Conservation (phyloP, 371 early-diverging fungal species). For the Encephalitozoon intestinalis region DNA sequence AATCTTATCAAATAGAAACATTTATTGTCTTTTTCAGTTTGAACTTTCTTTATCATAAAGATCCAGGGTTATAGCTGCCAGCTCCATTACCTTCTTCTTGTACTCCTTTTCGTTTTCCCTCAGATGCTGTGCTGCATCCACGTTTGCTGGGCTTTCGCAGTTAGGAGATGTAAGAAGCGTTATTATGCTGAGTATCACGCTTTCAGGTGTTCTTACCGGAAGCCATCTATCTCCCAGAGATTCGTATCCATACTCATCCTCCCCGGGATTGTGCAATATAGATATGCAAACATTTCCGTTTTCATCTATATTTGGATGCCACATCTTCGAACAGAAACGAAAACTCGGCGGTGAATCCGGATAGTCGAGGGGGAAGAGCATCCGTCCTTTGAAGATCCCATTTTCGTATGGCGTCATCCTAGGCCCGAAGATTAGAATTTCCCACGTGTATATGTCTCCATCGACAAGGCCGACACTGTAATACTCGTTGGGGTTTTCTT, state of each 20-base stretch:
- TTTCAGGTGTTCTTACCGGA: conserved; percentile 70
- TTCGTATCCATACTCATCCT: conserved; percentile 82
- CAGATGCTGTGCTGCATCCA: conserved; percentile 61
- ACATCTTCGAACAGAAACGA: conserved; percentile 75
- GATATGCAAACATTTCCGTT: conserved; percentile 62
- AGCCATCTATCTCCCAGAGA: conserved; percentile 79
- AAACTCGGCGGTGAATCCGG: conserved; percentile 75
- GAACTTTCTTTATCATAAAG: not conserved
- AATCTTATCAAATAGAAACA: not conserved
- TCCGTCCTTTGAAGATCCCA: conserved; percentile 75
- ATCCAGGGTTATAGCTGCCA: conserved; percentile 68
- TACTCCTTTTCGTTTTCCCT: conserved; percentile 65
- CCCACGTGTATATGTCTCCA: conserved; percentile 70
- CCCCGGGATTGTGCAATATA: conserved; percentile 62
- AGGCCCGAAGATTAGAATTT: conserved; percentile 89
- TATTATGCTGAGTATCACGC: conserved; percentile 60
- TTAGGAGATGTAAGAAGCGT: conserved; percentile 62
- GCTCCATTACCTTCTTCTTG: conserved; percentile 67
- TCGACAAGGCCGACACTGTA: conserved; percentile 61
- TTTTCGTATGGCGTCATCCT: conserved; percentile 90
- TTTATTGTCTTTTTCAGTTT: not conserved
- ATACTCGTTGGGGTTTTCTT: conserved; percentile 51
- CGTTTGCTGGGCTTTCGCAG: conserved; percentile 62
- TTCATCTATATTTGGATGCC: conserved; percentile 80
- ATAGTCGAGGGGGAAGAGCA: conserved; percentile 72